Evolutionary conservation across 139 green algal genomes (phyloP).

Genomic region (Chlamydomonas urium): DNA sequence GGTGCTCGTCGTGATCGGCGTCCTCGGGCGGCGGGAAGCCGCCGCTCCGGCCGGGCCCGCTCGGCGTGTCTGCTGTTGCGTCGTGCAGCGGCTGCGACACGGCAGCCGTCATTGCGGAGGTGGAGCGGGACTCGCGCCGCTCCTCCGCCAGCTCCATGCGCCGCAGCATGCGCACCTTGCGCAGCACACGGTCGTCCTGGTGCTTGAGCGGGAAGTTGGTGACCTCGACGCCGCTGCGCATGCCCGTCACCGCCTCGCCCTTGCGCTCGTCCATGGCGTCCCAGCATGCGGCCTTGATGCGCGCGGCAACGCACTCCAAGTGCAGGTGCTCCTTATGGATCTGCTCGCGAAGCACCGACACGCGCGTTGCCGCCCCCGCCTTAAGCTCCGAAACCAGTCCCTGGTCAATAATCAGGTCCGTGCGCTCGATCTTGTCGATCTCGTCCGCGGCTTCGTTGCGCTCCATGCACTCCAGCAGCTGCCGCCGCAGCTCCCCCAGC

Average conservation of each 20-base stretch:
- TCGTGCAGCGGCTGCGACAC: too few species aligned
- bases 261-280: constrained; percentile 17
- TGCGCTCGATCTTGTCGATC: constrained; percentile 21
- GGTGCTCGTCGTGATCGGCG: too few species aligned
- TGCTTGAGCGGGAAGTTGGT: constrained; percentile 32
- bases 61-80: too few species aligned
- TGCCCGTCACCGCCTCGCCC: constrained; percentile 19
- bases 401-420: constrained; percentile 37
- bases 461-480: constrained; percentile 13
- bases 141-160: constrained; percentile 34
- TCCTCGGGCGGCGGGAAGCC: too few species aligned
- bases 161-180: constrained; percentile 15
- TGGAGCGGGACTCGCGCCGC: too few species aligned
- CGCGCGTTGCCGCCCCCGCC: constrained; percentile 18
- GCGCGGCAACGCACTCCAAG: constrained; percentile 23
- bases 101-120: too few species aligned
- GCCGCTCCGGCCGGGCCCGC: too few species aligned
- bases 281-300: constrained; percentile 21
- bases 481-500: constrained; percentile 21
- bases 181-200: background rate
- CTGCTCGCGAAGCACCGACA: constrained; percentile 13
- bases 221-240: background rate
- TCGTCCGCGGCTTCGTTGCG: constrained; percentile 31
- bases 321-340: constrained; percentile 17
- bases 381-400: constrained; percentile 31